phyloP scores from a whole-genome alignment of 768 basidiomycete species.

The Austroboletus eburneus region DNA sequence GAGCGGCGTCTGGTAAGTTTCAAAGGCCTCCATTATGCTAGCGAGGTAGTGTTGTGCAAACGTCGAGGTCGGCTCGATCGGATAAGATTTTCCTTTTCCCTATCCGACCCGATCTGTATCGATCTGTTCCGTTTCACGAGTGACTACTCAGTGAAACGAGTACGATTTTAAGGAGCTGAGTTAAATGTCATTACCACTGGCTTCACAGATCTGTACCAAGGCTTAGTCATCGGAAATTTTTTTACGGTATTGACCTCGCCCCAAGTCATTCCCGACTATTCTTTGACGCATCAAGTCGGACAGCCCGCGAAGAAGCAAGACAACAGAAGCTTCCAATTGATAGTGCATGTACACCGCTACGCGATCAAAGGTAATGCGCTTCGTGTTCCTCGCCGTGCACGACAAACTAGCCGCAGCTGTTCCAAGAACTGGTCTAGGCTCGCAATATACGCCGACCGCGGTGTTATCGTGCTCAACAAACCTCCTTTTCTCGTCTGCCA shows the following conservation, averaged over 20 bases:
- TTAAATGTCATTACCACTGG: no score
- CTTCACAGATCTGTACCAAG: neutral
- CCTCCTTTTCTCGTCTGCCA: constrained; percentile 57
- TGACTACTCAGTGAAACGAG: no score
- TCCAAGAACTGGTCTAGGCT: constrained; percentile 30
- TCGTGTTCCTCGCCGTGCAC: neutral
- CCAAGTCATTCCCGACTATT: neutral
- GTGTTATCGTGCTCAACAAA: constrained; percentile 56
- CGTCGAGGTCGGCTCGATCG: constrained; percentile 1
- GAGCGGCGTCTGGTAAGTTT: constrained; percentile 78
- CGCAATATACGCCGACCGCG: constrained; percentile 50
- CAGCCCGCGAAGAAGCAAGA: no score
- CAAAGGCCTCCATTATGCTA: constrained; percentile 52
- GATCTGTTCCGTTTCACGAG: neutral
- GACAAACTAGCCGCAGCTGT: constrained; percentile 2
- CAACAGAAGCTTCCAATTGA: neutral
- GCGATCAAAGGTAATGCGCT: constrained; percentile 19
- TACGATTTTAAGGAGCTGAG: no score
- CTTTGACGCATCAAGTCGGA: no score
- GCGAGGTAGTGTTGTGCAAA: neutral
- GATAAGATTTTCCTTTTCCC: constrained; percentile 1
- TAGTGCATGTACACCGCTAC: constrained; percentile 16
- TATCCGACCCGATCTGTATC: neutral
- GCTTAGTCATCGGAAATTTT: constrained; percentile 22
- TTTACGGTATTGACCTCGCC: no score